Evolutionary conservation across 192 early-diverging fungal genomes (phyloP).

Genomic region (Coemansia sp.): DNA sequence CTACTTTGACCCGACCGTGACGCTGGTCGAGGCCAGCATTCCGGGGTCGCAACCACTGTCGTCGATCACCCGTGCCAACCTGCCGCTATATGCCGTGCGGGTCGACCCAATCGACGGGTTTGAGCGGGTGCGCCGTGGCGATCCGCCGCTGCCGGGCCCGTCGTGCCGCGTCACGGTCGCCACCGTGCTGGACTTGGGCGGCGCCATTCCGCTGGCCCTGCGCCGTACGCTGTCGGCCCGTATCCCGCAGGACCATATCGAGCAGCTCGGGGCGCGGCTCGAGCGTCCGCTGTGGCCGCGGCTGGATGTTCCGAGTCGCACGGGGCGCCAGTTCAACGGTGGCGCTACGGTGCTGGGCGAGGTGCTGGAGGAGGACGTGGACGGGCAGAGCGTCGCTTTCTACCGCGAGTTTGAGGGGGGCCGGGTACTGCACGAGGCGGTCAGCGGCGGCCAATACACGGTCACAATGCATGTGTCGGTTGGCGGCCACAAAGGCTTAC

Average conservation of each 20-base stretch:
- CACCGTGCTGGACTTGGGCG: slow-evolving; percentile 30
- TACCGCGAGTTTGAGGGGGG: slow-evolving; percentile 9
- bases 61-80: slow-evolving; percentile 14
- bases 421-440: slow-evolving; percentile 5
- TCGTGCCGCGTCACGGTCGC: slow-evolving; percentile 36
- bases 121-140: slow-evolving; percentile 30
- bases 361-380: slow-evolving; percentile 8
- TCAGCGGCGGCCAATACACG: background rate
- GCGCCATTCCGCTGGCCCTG: slow-evolving; percentile 33
- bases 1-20: slow-evolving; percentile 20
- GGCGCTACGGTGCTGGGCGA: slow-evolving; percentile 10
- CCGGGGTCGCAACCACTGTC: slow-evolving; percentile 39
- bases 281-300: slow-evolving; percentile 8
- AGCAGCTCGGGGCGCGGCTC: slow-evolving; percentile 3
- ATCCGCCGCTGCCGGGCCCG: slow-evolving; percentile 6
- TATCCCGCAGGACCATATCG: slow-evolving; percentile 13
- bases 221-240: slow-evolving; percentile 27
- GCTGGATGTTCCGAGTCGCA: slow-evolving; percentile 11
- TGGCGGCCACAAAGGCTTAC: no score
- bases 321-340: background rate
- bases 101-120: slow-evolving; percentile 42
- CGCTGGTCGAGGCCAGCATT: slow-evolving; percentile 42
- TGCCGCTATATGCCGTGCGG: slow-evolving; percentile 27
- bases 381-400: slow-evolving; percentile 13
- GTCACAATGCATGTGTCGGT: background rate